Percentiles rank a stretch among this genome's conserved stretches.
These are phyloP conservation scores for Solanum appendiculatum DNA, from an alignment of 257 asterid species.

Conservation along the genomic window DNA sequence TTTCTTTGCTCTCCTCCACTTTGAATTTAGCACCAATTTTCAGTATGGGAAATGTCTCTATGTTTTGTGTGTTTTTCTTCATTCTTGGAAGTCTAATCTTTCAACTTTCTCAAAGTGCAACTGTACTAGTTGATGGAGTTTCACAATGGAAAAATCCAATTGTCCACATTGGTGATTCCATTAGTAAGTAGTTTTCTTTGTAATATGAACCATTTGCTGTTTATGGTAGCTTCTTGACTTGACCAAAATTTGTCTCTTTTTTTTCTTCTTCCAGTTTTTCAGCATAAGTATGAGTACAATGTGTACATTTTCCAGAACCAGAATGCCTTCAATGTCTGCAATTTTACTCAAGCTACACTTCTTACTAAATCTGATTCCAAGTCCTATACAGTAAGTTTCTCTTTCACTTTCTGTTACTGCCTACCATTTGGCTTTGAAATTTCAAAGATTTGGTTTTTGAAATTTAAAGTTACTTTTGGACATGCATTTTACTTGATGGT, in stretches of 20 bases:
- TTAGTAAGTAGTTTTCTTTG: slow-evolving; percentile 41
- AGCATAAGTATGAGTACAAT: slow-evolving; percentile 54
- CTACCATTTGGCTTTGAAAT: not conserved
- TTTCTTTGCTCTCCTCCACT: not conserved
- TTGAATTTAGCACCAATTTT: not conserved
- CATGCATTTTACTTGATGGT: too few species aligned
- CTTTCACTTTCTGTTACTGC: not conserved
- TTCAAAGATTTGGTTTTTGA: too few species aligned
- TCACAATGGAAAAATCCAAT: slow-evolving; percentile 67
- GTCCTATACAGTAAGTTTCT: slow-evolving; percentile 48
- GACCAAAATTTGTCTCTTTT: not conserved
- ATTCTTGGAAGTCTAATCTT: slow-evolving; percentile 13
- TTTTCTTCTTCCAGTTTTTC: slow-evolving; percentile 43
- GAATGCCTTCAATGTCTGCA: slow-evolving; percentile 61
- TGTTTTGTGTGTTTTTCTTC: slow-evolving; percentile 19
- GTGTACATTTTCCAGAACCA: slow-evolving; percentile 84
- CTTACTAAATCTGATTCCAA: slow-evolving; percentile 62
- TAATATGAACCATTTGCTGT: not conserved
- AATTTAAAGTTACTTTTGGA: too few species aligned
- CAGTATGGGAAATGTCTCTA: slow-evolving; percentile 17
- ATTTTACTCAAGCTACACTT: slow-evolving; percentile 74
- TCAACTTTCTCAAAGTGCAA: slow-evolving; percentile 36
- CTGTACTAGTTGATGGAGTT: slow-evolving; percentile 70
- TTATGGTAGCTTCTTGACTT: not conserved
- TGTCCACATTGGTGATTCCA: slow-evolving; percentile 66